phyloP scores from a whole-genome alignment of 768 basidiomycete species.

The Auricularia sp. region DNA sequence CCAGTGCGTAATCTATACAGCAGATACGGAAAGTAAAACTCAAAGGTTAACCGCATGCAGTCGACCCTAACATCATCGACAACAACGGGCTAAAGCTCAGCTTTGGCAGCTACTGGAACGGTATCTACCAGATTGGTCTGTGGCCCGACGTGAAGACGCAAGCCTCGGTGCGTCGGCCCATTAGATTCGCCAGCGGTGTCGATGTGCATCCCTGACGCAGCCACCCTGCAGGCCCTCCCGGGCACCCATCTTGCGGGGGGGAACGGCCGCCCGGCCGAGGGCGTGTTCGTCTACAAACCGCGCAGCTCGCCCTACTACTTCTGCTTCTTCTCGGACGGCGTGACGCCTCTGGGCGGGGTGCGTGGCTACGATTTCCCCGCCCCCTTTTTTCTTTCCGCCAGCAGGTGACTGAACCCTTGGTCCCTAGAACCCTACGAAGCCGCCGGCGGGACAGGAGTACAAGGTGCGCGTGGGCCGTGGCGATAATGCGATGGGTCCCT shows the following conservation, averaged over 20 bases:
- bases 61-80: constrained; percentile 14
- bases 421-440: neutral
- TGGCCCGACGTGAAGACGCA: constrained; percentile 11
- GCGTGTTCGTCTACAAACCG: constrained; percentile 6
- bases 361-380: neutral
- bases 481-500: constrained; percentile 13
- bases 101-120: constrained; percentile 11
- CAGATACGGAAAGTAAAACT: neutral
- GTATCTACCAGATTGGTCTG: constrained; percentile 13
- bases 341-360: neutral
- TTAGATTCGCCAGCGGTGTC: constrained; percentile 11
- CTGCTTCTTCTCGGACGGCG: constrained; percentile 5
- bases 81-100: constrained; percentile 13
- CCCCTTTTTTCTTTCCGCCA: neutral
- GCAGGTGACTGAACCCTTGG: neutral
- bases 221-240: neutral
- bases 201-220: constrained; percentile 3
- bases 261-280: constrained; percentile 2
- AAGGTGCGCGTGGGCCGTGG: constrained; percentile 17
- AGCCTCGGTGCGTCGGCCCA: neutral
- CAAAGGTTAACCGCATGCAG: neutral
- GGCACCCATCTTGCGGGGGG: neutral
- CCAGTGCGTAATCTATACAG: constrained; percentile 1
- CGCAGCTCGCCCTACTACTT: neutral
- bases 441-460: constrained; percentile 5